A percentile compares a stretch with the other conserved stretches of the same genome.
These are phyloP conservation scores for Xylaria acuta DNA, from an alignment of 495 filamentous ascomycete genomes.

Conservation along the genomic window DNA sequence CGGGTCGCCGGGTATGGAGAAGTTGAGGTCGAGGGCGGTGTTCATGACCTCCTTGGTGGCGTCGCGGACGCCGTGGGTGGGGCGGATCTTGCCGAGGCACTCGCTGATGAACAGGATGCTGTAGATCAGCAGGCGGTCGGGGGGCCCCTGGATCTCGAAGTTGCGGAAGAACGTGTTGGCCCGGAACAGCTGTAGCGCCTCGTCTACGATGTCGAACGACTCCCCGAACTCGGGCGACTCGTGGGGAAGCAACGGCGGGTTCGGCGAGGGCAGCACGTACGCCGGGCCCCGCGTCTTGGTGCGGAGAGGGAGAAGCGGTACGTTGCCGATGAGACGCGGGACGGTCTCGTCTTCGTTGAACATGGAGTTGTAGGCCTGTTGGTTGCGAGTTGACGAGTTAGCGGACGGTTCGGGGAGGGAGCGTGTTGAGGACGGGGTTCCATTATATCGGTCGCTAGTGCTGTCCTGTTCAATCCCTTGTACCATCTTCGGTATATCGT, in stretches of 20 bases:
- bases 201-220: conserved; percentile 93
- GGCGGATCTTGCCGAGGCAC: conserved; percentile 83
- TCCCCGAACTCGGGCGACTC: conserved; percentile 82
- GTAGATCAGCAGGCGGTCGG: conserved; percentile 94
- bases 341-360: conserved; percentile 75
- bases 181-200: conserved; percentile 89
- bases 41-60: conserved; percentile 62
- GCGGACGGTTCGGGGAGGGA: not conserved
- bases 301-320: conserved; percentile 91
- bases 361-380: conserved; percentile 89
- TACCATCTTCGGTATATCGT: not conserved
- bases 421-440: not conserved
- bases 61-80: conserved; percentile 57
- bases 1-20: conserved; percentile 93
- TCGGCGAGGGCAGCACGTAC: conserved; percentile 70
- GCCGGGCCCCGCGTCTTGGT: conserved; percentile 92
- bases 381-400: not conserved
- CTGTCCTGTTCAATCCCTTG: not conserved
- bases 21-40: conserved; percentile 81
- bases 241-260: conserved; percentile 69
- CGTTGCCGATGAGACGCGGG: conserved; percentile 72
- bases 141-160: conserved; percentile 98
- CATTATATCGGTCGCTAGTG: not conserved
- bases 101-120: conserved; percentile 93
- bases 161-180: conserved; percentile 99